phyloP scores from a whole-genome alignment of 805 yeast genomes.

The Lipomyces starkeyi region DNA sequence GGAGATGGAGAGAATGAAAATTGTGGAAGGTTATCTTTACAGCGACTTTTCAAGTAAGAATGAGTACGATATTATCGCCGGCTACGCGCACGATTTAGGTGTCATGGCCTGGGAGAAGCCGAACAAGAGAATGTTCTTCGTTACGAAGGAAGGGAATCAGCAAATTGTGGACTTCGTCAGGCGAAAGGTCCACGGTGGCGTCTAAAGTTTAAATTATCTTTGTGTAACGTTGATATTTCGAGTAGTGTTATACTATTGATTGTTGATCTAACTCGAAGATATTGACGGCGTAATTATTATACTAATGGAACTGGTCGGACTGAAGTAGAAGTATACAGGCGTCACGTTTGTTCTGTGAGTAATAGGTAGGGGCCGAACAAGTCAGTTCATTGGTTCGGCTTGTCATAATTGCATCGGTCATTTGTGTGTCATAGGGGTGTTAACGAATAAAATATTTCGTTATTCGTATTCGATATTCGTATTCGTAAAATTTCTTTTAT shows the following conservation, averaged over 20 bases:
- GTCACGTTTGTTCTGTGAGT: too few species aligned
- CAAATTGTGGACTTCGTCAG: conserved; percentile 93
- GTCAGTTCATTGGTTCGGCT: too few species aligned
- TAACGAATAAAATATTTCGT: too few species aligned
- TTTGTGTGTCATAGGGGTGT: too few species aligned
- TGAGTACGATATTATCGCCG: conserved; percentile 73
- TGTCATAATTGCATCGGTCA: too few species aligned
- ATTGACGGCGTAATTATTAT: too few species aligned
- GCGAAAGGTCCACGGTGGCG: conserved; percentile 47
- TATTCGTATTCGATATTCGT: too few species aligned
- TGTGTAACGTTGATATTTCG: background rate
- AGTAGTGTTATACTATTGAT: background rate
- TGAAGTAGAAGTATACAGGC: too few species aligned
- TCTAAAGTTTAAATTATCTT: background rate
- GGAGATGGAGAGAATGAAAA: conserved; percentile 88
- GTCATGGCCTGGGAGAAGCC: conserved; percentile 88
- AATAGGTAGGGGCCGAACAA: too few species aligned
- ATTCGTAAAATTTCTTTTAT: too few species aligned
- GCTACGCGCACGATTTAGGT: conserved; percentile 89
- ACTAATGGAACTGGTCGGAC: background rate
- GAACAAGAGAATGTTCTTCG: conserved; percentile 74
- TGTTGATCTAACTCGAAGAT: too few species aligned
- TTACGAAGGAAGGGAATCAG: conserved; percentile 81
- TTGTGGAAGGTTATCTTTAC: conserved; percentile 85
- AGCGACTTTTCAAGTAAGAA: conserved; percentile 79